phyloP scores from a whole-genome alignment of 306 rosid genomes.

The Carpinus fangiana region DNA sequence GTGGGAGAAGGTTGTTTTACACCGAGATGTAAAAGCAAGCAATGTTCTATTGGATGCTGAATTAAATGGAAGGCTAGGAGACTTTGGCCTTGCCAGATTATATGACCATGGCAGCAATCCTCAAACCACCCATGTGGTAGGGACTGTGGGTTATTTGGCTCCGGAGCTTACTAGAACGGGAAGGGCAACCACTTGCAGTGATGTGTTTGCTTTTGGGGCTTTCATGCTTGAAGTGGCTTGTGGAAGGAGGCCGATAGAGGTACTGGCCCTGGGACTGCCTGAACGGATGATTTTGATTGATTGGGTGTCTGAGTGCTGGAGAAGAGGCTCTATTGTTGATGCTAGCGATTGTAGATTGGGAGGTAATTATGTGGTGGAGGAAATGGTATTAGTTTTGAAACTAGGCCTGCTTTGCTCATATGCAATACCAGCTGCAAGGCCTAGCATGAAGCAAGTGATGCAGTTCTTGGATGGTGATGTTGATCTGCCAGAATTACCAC shows the following conservation, averaged over 20 bases:
- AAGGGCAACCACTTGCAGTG: constrained; percentile 23
- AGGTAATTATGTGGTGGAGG: constrained; percentile 27
- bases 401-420: constrained; percentile 38
- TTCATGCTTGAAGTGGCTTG: constrained; percentile 64
- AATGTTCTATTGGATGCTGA: constrained; percentile 36
- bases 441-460: constrained; percentile 9
- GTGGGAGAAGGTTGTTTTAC: constrained; percentile 16
- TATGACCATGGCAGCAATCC: too few relatives aligned
- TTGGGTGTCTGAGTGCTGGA: too few relatives aligned
- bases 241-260: neutral
- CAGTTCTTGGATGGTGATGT: constrained; percentile 39
- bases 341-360: constrained; percentile 51
- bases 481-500: too few relatives aligned
- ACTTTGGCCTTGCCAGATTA: constrained; percentile 19
- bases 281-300: too few relatives aligned
- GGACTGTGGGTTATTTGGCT: too few relatives aligned
- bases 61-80: constrained; percentile 65
- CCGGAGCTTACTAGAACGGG: too few relatives aligned
- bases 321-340: constrained; percentile 26
- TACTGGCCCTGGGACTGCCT: too few relatives aligned
- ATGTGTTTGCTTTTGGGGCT: constrained; percentile 69
- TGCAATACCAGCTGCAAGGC: too few relatives aligned
- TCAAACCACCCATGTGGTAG: too few relatives aligned
- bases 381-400: constrained; percentile 52
- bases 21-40: too few relatives aligned